Base-by-base conservation (phyloP, 768 basidiomycete species). In the Leucocoprinus leucothites region DNA sequence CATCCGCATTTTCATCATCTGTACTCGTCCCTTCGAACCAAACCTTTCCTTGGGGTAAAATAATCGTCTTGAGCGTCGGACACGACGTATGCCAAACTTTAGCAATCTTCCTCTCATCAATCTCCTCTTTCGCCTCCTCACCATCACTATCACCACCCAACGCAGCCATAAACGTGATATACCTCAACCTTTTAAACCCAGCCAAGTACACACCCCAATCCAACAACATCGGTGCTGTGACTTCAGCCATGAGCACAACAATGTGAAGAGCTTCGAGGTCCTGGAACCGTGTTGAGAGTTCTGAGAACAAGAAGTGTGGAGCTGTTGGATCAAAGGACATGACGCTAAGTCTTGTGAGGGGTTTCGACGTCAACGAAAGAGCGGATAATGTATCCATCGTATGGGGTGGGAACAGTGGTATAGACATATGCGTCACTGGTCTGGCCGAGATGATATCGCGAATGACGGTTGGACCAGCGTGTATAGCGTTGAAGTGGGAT, bases 1-100 rank as follows among this genome's bases (percentile, higher is more conserved):
- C 25, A 3, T 58, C 49, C 18, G 5, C 48, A 19, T 22, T 50
- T 16, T 28, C 45, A 9, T 34, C 48, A 44, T 41, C 48, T 9
- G 41, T 38, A 21, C n/a, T 16, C 42, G 11, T 59, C 46, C 38
- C 70, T 50, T 75, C 71, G 50, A 84, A 85, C 86, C 86, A 87
- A 7, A 86, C 78, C 50, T 76, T 68, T 1, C 86, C 86, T 56
- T 75, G 74, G 0, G 86, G 84, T 0, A 87, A 67, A 14, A 87
- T 85, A 51, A 87, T 82, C 0, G 86, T 86, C 55, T 73, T 73
- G 26, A 87, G 70, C 0, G 84, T 82, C 3, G 82, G 81, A 65
- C 85, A 87, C 22, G 77, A 76, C 19, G 65, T 60, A 52, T 80
- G 79, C 85, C 85, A 87, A 43, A 67, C 61, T 44, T 67, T 67